Evolutionary conservation across 2,329 filamentous ascomycete species (phyloP).

Genomic region (Bipolaris zeicola): DNA sequence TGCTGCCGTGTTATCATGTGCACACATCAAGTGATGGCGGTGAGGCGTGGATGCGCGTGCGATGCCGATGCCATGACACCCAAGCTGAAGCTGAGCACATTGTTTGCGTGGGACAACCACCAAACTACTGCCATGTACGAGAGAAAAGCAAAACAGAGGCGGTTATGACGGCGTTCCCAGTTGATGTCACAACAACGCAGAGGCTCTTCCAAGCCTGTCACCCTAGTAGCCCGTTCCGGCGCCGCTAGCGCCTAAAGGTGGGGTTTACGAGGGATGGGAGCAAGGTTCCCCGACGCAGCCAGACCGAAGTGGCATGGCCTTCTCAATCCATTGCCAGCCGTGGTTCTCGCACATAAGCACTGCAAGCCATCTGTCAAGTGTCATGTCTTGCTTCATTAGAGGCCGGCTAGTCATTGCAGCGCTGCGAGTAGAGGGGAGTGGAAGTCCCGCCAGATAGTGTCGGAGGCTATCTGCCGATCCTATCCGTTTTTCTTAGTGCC

Average conservation of each 20-base stretch:
- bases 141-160: background rate
- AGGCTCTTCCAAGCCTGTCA: background rate
- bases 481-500: conserved; percentile 12
- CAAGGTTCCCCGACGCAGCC: conserved; percentile 18
- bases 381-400: background rate
- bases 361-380: background rate
- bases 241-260: conserved; percentile 11
- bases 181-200: conserved; percentile 3
- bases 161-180: conserved; percentile 7
- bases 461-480: conserved; percentile 17
- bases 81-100: background rate
- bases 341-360: no score
- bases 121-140: background rate
- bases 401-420: background rate
- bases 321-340: background rate
- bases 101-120: background rate
- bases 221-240: conserved; percentile 7
- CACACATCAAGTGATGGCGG: conserved; percentile 3
- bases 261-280: conserved; percentile 8
- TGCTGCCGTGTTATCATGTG: conserved; percentile 4
- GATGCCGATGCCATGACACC: background rate
- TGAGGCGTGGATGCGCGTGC: background rate
- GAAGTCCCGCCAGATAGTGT: conserved; percentile 11
- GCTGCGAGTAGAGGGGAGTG: background rate
- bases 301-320: conserved; percentile 4